These are phyloP conservation scores for Prunella vulgaris DNA, from an alignment of 257 asterid genomes.

Conservation along the genomic window DNA sequence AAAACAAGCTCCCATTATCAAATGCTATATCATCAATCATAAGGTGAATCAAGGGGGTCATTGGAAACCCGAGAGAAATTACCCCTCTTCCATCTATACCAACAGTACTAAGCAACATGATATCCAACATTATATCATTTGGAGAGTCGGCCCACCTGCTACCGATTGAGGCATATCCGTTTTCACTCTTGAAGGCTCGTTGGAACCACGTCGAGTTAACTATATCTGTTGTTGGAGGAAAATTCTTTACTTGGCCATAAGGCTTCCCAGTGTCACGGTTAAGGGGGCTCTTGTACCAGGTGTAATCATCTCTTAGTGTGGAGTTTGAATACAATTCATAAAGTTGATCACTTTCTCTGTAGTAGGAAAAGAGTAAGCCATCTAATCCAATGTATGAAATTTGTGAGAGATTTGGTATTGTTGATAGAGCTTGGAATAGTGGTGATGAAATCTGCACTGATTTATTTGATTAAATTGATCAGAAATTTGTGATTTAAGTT, in stretches of 20 bases:
- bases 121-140: conserved; percentile 25
- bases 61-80: conserved; percentile 41
- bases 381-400: conserved; percentile 44
- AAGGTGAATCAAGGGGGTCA: conserved; percentile 29
- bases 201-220: conserved; percentile 35
- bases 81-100: conserved; percentile 28
- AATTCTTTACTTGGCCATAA: conserved; percentile 30
- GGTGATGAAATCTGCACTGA: conserved; percentile 40
- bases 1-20: conserved; percentile 39
- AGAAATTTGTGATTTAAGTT: neutral
- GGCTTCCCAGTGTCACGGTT: conserved; percentile 32
- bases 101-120: conserved; percentile 27
- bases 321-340: conserved; percentile 50
- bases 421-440: conserved; percentile 42
- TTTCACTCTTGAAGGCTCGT: conserved; percentile 28
- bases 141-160: conserved; percentile 31
- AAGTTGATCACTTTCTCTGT: conserved; percentile 22
- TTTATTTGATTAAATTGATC: neutral
- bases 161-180: conserved; percentile 41
- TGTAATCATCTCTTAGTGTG: conserved; percentile 23
- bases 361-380: conserved; percentile 48
- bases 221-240: conserved; percentile 9
- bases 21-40: conserved; percentile 14
- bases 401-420: conserved; percentile 41
- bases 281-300: conserved; percentile 43